Percentiles rank a stretch among this genome's conserved stretches.
phyloP scores from a whole-genome alignment of 345 rosid genomes.

The Chamaenerion angustifolium region DNA sequence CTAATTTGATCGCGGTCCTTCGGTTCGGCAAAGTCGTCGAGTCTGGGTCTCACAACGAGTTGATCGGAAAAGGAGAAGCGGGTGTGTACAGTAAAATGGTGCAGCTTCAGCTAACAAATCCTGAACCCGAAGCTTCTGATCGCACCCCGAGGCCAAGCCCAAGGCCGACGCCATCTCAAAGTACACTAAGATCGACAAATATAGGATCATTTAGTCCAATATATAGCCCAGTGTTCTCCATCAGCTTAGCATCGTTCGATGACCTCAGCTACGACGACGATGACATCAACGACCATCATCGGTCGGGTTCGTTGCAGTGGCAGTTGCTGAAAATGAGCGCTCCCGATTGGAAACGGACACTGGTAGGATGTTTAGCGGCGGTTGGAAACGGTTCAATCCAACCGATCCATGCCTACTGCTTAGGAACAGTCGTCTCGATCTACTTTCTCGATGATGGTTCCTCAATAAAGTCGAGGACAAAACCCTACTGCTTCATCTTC shows the following conservation, averaged over 20 bases:
- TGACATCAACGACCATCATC: slow-evolving; percentile 1
- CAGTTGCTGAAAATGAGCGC: slow-evolving; percentile 28
- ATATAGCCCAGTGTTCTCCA: slow-evolving; percentile 20
- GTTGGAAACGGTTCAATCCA: slow-evolving; percentile 22
- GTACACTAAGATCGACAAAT: too few relatives aligned
- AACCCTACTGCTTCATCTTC: slow-evolving; percentile 23
- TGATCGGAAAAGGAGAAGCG: slow-evolving; percentile 19
- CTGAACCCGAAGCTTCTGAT: slow-evolving; percentile 7
- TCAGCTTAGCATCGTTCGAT: slow-evolving; percentile 8
- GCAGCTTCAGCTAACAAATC: slow-evolving; percentile 19
- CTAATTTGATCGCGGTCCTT: slow-evolving; percentile 29
- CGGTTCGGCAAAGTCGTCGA: slow-evolving; percentile 31
- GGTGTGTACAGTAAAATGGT: slow-evolving; percentile 32
- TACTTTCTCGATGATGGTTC: slow-evolving; percentile 26
- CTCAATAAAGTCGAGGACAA: slow-evolving; percentile 18
- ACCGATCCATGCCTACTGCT: slow-evolving; percentile 23
- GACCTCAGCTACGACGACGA: slow-evolving; percentile 5
- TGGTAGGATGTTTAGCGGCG: slow-evolving; percentile 34
- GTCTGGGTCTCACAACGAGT: slow-evolving; percentile 38
- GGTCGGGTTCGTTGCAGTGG: slow-evolving; percentile 14
- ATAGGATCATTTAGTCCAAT: background rate
- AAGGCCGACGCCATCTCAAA: too few relatives aligned
- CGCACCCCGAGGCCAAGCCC: too few relatives aligned
- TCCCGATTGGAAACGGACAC: slow-evolving; percentile 27
- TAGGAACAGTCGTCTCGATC: slow-evolving; percentile 25